Conservation (phyloP, 179 eudicot genomes). For the Beta corolliflora region DNA sequence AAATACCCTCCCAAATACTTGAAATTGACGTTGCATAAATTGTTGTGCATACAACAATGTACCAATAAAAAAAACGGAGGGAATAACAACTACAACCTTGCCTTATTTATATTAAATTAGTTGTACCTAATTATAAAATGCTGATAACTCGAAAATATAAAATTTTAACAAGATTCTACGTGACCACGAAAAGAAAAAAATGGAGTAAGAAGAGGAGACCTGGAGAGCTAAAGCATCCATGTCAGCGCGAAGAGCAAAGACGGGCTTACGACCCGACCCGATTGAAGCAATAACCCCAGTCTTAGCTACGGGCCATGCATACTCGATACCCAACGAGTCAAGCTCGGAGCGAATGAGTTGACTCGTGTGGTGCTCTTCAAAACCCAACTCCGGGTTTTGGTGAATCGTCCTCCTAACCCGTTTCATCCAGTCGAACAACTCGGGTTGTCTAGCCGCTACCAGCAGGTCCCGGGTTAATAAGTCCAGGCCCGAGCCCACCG, state of each 20-base stretch:
- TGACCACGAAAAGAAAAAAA: neutral
- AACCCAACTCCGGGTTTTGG: slow-evolving; percentile 47
- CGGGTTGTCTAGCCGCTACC: slow-evolving; percentile 37
- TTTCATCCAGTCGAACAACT: slow-evolving; percentile 39
- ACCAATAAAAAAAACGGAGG: no score
- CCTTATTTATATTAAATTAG: no score
- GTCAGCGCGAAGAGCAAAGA: slow-evolving; percentile 48
- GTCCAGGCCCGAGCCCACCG: slow-evolving; percentile 13
- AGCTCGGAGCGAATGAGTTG: slow-evolving; percentile 43
- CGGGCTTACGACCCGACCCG: slow-evolving; percentile 42
- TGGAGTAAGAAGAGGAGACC: slow-evolving; percentile 10
- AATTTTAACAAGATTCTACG: neutral
- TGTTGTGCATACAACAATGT: no score
- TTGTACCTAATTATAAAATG: no score
- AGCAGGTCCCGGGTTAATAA: slow-evolving; percentile 35
- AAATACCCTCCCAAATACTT: no score
- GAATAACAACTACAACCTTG: no score
- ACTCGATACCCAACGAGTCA: slow-evolving; percentile 37
- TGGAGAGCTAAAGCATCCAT: slow-evolving; percentile 57
- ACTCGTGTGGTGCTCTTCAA: slow-evolving; percentile 45
- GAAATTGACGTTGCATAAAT: no score
- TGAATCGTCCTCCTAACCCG: slow-evolving; percentile 40
- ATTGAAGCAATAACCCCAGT: slow-evolving; percentile 45
- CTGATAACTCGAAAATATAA: no score
- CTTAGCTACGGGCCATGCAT: slow-evolving; percentile 45